Evolutionary conservation across 2,329 filamentous ascomycete genomes (phyloP).

Genomic region (Magnaporthiopsis incrustans): DNA sequence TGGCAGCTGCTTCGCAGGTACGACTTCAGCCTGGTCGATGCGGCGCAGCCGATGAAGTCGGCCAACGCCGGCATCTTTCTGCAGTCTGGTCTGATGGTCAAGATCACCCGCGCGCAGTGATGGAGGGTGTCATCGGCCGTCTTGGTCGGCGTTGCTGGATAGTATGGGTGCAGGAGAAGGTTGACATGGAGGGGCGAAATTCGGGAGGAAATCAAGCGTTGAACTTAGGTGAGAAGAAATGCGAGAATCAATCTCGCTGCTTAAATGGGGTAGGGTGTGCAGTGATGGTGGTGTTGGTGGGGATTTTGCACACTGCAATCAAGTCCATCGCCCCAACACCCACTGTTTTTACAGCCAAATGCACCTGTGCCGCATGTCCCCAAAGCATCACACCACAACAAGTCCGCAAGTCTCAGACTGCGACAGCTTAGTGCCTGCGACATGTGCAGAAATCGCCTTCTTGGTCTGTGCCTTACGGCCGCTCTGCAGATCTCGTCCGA

Average conservation of each 20-base stretch:
- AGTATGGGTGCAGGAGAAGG: not conserved
- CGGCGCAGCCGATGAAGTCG: constrained; percentile 17
- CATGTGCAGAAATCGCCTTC: constrained; percentile 2
- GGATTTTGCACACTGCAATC: too few species aligned
- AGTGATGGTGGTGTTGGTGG: too few species aligned
- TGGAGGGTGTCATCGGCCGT: too few species aligned
- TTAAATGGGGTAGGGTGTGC: too few species aligned
- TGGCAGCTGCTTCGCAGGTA: constrained; percentile 16
- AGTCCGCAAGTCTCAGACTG: not conserved
- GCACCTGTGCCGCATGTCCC: not conserved
- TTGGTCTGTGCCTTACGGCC: constrained; percentile 11
- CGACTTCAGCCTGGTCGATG: constrained; percentile 18
- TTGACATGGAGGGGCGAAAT: not conserved
- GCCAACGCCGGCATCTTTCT: constrained; percentile 21
- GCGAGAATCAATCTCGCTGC: too few species aligned
- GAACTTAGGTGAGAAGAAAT: too few species aligned
- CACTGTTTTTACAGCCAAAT: too few species aligned
- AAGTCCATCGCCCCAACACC: too few species aligned
- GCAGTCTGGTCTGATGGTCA: constrained; percentile 19
- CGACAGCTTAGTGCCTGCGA: not conserved
- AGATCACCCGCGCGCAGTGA: constrained; percentile 17
- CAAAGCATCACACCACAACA: too few species aligned
- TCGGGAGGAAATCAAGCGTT: not conserved
- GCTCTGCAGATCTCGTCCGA: constrained; percentile 11
- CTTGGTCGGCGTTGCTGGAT: not conserved